phyloP scores from a whole-genome alignment of 2,329 filamentous ascomycete genomes.

The Niveomyces coronatus region DNA sequence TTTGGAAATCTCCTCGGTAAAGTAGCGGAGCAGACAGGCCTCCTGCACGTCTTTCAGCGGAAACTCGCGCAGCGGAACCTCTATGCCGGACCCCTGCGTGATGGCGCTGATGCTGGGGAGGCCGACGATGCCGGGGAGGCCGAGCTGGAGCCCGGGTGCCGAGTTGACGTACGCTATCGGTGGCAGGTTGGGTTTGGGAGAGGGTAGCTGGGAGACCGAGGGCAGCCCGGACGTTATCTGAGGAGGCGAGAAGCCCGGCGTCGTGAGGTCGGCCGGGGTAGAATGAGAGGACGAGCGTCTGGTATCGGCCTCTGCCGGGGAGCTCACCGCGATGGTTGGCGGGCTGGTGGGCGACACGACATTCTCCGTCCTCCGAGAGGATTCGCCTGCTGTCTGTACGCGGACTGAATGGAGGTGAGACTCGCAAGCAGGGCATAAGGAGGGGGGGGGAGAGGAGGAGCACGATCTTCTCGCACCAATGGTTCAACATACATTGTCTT shows the following conservation, averaged over 20 bases:
- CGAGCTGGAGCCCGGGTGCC: not conserved
- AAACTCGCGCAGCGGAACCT: slow-evolving; percentile 14
- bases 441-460: too few species aligned
- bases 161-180: slow-evolving; percentile 4
- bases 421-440: too few species aligned
- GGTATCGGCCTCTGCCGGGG: slow-evolving; percentile 1
- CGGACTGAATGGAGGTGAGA: slow-evolving; percentile 4
- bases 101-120: too few species aligned
- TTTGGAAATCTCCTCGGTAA: slow-evolving; percentile 29
- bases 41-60: slow-evolving; percentile 26
- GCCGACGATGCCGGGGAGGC: slow-evolving; percentile 6
- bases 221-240: too few species aligned
- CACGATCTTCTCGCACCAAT: too few species aligned
- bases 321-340: not conserved
- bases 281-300: slow-evolving; percentile 4
- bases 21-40: slow-evolving; percentile 28
- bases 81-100: not conserved
- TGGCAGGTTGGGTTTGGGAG: not conserved
- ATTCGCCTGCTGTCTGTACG: slow-evolving; percentile 7
- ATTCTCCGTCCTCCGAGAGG: slow-evolving; percentile 2
- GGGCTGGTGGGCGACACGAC: not conserved
- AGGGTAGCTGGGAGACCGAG: too few species aligned
- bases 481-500: slow-evolving; percentile 20
- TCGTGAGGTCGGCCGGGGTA: not conserved
- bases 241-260: not conserved